Evolutionary conservation across 2,329 filamentous ascomycete species (phyloP).

Genomic region (Pseudogymnoascus destructans): DNA sequence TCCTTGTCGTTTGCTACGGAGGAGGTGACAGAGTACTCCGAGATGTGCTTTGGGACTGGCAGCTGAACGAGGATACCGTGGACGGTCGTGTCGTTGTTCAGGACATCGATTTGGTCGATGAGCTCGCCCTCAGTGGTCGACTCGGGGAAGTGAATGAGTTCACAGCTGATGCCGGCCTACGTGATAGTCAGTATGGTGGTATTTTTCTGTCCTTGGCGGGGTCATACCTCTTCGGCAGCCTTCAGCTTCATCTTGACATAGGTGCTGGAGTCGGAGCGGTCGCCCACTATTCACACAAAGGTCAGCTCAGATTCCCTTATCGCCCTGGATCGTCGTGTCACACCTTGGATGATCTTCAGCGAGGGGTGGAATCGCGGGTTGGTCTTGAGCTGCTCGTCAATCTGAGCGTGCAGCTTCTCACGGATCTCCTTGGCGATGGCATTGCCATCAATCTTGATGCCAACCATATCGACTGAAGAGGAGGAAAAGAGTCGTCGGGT

Average conservation of each 20-base stretch:
- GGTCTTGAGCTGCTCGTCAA: slow-evolving; percentile 63
- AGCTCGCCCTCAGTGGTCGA: slow-evolving; percentile 74
- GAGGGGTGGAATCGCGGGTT: slow-evolving; percentile 84
- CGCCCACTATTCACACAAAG: slow-evolving; percentile 51
- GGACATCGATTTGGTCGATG: slow-evolving; percentile 62
- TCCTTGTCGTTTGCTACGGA: slow-evolving; percentile 89
- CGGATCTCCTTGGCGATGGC: slow-evolving; percentile 88
- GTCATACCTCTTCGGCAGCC: slow-evolving; percentile 70
- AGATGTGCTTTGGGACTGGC: slow-evolving; percentile 77
- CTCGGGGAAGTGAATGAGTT: slow-evolving; percentile 72
- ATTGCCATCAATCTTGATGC: slow-evolving; percentile 87
- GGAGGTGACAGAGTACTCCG: slow-evolving; percentile 81
- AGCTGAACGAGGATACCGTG: slow-evolving; percentile 92
- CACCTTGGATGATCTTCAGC: slow-evolving; percentile 91
- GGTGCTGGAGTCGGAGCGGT: slow-evolving; percentile 89
- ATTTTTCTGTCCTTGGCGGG: slow-evolving; percentile 11
- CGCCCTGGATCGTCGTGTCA: slow-evolving; percentile 23
- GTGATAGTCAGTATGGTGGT: slow-evolving; percentile 14
- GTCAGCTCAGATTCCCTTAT: slow-evolving; percentile 11
- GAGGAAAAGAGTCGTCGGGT: slow-evolving; percentile 32
- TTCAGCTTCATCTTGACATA: slow-evolving; percentile 99
- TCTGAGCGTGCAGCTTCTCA: slow-evolving; percentile 66
- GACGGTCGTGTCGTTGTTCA: slow-evolving; percentile 77
- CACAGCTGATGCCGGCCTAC: slow-evolving; percentile 83
- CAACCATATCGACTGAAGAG: slow-evolving; percentile 58